Evolutionary conservation across 768 basidiomycete genomes (phyloP), one percentile per base, ranked within the genome.

Genomic region (Tricholoma hemisulphureum): DNA sequence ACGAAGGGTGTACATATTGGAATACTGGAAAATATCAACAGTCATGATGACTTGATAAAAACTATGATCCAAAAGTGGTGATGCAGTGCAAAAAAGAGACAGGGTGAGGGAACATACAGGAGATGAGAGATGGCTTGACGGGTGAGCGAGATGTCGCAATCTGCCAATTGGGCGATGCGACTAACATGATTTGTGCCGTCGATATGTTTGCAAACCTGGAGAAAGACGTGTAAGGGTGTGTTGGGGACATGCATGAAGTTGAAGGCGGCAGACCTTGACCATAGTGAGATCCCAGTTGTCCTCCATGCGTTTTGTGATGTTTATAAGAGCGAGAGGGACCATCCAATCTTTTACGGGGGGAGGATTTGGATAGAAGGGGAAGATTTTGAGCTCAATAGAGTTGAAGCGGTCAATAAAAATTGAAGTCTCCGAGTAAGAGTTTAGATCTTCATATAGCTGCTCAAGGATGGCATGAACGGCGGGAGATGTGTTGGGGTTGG

Each of bases 41-140:
- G 87, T 90, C 90, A 98, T 94, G 62, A 97, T 86, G 39, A 95
- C 94, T 75, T 97, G 93, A 69, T 98, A 98, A 67, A 94, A 97
- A 43, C 93, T 95, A 45, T 16, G 3, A 20, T n/a, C n/a, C 21
- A 23, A 43, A 34, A 55, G 29, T 46, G 41, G 34, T 66, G 51
- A 65, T 52, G 24, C 29, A 5, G 6, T 28, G 16, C 3, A n/a
- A 18, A n/a, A 18, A 13, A 28, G 43, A 29, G 46, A 45, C 14
- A 26, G 24, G 24, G 41, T 21, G 10, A n/a, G 20, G 23, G 32
- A 24, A 55, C 89, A 74, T 63, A 97, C 93, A 99, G 73, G 26
- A 99, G 82, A 74, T 99, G 97, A 16, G 91, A 87, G 51, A 99
- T 86, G 9, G 94, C 93, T 59, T 88, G 85, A 49, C 94, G 83